A percentile compares a stretch with the other conserved stretches of the same genome.
These are phyloP conservation scores for Blumeriella jaapii DNA, from an alignment of 2,329 filamentous ascomycete species.

Conservation along the genomic window DNA sequence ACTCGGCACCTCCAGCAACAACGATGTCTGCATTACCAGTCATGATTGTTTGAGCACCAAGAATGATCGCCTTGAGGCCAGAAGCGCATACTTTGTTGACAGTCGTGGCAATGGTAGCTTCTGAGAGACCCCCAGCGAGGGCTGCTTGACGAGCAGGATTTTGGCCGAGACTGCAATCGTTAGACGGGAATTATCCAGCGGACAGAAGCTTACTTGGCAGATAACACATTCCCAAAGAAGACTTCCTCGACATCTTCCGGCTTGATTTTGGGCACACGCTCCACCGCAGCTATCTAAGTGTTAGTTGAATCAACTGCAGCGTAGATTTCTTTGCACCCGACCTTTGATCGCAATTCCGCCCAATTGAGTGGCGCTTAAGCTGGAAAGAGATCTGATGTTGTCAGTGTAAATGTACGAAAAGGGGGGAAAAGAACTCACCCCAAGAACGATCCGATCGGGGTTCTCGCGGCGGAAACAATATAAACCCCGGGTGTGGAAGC, in stretches of 20 bases:
- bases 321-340: conserved; percentile 29
- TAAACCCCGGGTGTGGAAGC: conserved; percentile 78
- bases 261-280: conserved; percentile 77
- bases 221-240: conserved; percentile 96
- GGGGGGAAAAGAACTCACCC: conserved; percentile 58
- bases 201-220: conserved; percentile 59
- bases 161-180: conserved; percentile 64
- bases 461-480: conserved; percentile 85
- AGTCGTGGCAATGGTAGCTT: conserved; percentile 75
- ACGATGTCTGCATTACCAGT: conserved; percentile 88
- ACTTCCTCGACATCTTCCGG: conserved; percentile 87
- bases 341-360: conserved; percentile 89
- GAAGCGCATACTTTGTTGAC: conserved; percentile 99
- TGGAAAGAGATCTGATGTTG: conserved; percentile 64
- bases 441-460: conserved; percentile 87
- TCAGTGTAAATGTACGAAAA: conserved; percentile 11
- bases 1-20: conserved; percentile 90
- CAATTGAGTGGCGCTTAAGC: conserved; percentile 74
- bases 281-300: conserved; percentile 53
- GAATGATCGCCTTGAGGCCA: conserved; percentile 83
- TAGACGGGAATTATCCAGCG: conserved; percentile 3
- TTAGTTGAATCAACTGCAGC: background rate
- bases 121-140: conserved; percentile 72
- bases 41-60: conserved; percentile 94
- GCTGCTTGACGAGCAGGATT: conserved; percentile 93